Conservation (phyloP, 2,329 filamentous ascomycete genomes). For the Capronia americana region DNA sequence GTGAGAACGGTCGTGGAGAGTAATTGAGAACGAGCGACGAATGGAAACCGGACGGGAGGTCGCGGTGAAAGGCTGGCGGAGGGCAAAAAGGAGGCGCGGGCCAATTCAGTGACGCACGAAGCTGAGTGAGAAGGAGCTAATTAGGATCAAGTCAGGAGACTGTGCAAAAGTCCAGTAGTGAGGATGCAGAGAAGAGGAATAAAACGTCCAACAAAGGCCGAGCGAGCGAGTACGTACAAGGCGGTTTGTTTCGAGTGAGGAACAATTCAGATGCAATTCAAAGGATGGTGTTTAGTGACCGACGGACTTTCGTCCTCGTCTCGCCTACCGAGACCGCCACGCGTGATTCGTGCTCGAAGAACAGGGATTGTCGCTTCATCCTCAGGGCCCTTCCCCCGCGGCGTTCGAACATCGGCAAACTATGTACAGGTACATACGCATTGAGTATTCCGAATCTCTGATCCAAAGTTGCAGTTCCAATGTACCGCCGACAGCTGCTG, state of each 20-base stretch:
- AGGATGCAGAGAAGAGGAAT: neutral
- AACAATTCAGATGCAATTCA: neutral
- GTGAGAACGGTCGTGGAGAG: conserved; percentile 4
- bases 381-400: too few species aligned
- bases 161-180: neutral
- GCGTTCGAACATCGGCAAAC: too few species aligned
- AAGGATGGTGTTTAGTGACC: neutral
- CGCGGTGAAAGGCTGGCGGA: conserved; percentile 2
- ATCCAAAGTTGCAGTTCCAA: neutral
- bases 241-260: neutral
- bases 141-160: neutral
- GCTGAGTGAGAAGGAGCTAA: neutral
- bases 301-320: neutral
- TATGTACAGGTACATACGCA: too few species aligned
- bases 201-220: neutral
- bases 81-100: conserved; percentile 14
- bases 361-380: too few species aligned
- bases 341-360: neutral
- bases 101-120: conserved; percentile 5
- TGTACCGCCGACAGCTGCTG: neutral
- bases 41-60: neutral
- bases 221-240: neutral
- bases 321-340: neutral
- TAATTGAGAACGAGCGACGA: conserved; percentile 14
- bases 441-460: too few species aligned